Base-by-base conservation (phyloP, 768 basidiomycete species). In the Coprinellus aureogranulatus region DNA sequence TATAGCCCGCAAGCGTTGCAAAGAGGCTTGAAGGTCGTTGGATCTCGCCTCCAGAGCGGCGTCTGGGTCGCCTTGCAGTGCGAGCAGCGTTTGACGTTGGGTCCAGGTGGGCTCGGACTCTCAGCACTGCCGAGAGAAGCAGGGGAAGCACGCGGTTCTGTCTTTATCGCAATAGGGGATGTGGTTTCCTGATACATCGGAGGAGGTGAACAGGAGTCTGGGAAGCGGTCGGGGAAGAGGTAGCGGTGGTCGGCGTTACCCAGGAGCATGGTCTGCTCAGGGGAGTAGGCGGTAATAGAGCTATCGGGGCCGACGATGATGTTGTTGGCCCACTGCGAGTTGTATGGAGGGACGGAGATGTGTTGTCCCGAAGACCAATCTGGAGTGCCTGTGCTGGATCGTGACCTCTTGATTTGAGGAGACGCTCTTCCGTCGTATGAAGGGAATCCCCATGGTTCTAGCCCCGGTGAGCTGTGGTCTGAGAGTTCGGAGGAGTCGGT, bases 1-100 rank as follows among this genome's bases (percentile, higher is more conserved):
- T 80, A 80, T 2, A 80, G 66, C 2, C 79, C 79, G 51, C 79
- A 80, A 11, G 78, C 79, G 56, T 80, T 80, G 57, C 79, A 80
- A 9, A 80, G 63, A 1, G 77, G 75, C 60, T 75, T 73, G 61
- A 78, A 72, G 4, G 76, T 77, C 1, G 69, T 66, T 1, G 78
- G 79, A 54, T 80, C 78, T 30, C 79, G 69, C 40, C 79, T 72
- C 79, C 79, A 80, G n/a, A 80, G 68, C 2, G 79, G 79, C 16
- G 79, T 80, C 1, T 75, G 71, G 0, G 78, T 80, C 14, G 77
- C 78, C 28, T 72, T 72, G 58, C 79, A 80, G 61, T 80, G 78
- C 0, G 79, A 79, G 58, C 79, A 80, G 6, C 68, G 68, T 56
- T 79, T 80, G 18, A 68, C 67, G 10, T 65, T 61, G 20, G 67